Percentiles rank a stretch among this genome's conserved stretches.
These are phyloP conservation scores for Tuctoria greenei DNA, from an alignment of 176 grass and related monocot species.

Conservation along the genomic window DNA sequence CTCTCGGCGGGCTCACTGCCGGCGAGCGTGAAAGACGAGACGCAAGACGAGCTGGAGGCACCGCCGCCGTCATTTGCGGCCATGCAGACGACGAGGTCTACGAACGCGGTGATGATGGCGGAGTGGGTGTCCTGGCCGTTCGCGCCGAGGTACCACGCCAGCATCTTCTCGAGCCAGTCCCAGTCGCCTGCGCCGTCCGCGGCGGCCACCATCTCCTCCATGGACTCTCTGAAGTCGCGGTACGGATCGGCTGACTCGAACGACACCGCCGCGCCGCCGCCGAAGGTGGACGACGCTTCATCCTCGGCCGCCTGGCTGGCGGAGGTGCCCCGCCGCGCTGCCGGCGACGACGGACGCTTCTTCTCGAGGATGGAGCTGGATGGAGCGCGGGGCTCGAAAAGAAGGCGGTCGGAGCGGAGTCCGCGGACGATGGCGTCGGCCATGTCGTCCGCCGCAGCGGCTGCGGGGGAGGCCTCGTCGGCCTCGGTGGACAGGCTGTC, in stretches of 20 bases:
- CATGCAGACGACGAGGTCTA: conserved; percentile 57
- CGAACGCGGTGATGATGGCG: conserved; percentile 64
- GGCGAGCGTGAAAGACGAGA: conserved; percentile 43
- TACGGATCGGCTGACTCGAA: conserved; percentile 73
- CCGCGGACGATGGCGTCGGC: conserved; percentile 61
- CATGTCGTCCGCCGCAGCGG: conserved; percentile 27
- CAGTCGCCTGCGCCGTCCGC: conserved; percentile 56
- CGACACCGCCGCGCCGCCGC: conserved; percentile 50
- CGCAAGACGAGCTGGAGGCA: conserved; percentile 2
- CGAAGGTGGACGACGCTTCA: not conserved
- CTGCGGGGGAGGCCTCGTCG: conserved; percentile 27
- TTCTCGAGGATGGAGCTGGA: conserved; percentile 75
- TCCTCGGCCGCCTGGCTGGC: not conserved
- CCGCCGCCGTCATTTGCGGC: not conserved
- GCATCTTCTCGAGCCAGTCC: conserved; percentile 82
- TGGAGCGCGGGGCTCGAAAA: conserved; percentile 60
- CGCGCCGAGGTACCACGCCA: conserved; percentile 67
- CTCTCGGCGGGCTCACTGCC: conserved; percentile 23
- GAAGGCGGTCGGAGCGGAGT: conserved; percentile 67
- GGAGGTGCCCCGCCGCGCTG: not conserved
- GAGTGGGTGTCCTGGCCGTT: conserved; percentile 60
- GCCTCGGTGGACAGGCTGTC: conserved; percentile 63
- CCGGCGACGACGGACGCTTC: not conserved
- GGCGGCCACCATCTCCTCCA: conserved; percentile 75
- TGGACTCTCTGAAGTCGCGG: conserved; percentile 69